Base-by-base conservation (phyloP, 1,139 yeast species). In the Magnusiomyces clavatus region DNA sequence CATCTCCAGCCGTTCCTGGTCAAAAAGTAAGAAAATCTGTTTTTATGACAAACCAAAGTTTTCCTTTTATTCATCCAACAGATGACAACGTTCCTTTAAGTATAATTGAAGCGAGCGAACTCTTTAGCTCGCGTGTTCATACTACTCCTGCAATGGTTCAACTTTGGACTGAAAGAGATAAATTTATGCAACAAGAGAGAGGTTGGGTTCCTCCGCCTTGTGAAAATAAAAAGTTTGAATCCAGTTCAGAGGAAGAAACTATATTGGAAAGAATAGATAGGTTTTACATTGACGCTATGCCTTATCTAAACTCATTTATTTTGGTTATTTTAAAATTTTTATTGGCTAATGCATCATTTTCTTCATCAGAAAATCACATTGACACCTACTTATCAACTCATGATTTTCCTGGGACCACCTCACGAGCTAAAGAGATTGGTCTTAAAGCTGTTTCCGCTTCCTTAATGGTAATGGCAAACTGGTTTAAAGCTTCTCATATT, bases 401-500 rank as follows among this genome's bases (percentile, higher is more conserved):
- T 34, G 48, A 51, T 24, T 46, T 45, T n/a, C 17, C 49, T 3
- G 47, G 49, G 34, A 47, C 46, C 59, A 72, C 81, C 2, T 57
- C 75, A 2, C 75, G 82, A 55, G 72, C 79, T 17, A 84, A 84
- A 58, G 95, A 86, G 61, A 71, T 80, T 1, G 72, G 83, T 0
- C 63, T 85, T 51, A 86, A 84, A 59, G 80, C 85, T 1, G 75
- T 84, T 2, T 73, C 84, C 1, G 77, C 79, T 1, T 76, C 81
- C 1, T 54, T 88, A 1, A 60, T 71, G 6, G 60, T 78, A 17
- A 64, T 92, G 34, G 65, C 83, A 37, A 77, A 76, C 60, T 92
- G 97, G 97, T 83, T 88, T 64, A 86, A 85, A 61, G 68, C 77
- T 12, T 83, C 81, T 50, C 96, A 92, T 66, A 71, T 88, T 1